Base-by-base conservation (phyloP, 345 rosid genomes). In the Heritiera fomes region DNA sequence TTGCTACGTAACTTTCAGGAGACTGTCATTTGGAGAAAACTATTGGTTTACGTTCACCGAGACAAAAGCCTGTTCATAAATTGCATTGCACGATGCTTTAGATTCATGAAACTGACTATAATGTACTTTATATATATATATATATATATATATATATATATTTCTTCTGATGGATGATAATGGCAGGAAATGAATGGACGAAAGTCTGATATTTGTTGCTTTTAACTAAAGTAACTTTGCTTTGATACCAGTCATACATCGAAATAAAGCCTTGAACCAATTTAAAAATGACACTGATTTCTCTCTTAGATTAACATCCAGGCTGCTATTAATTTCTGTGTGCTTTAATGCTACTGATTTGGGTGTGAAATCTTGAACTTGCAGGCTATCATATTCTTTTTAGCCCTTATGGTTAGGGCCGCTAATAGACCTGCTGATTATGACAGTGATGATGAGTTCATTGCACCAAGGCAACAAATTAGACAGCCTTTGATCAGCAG, bases 371-470 rank as follows among this genome's bases (percentile, higher is more conserved):
- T 80, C 56, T 41, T 79, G 71, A 52, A 6, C 66, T 83, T 80
- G 86, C 90, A 97, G 99, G 99, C 92, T 71, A 64, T 97, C 79
- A 79, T 93, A 66, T 94, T 97, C 91, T 76, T 91, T 86, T 87
- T 97, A 79, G 91, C 98, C 68, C 88, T 97, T 73, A 67, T 91
- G 74, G 96, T 97, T 43, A 87, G 98, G 78, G 85, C 98, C 70
- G 92, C 92, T 66, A 91, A 94, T 79, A 83, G 77, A 82, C 97
- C 98, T 14, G 86, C 76, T 20, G 97, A 92, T 58, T 97, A 94
- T 82, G 99, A 97, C 84, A 94, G 99, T 76, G 99, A 97, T 75
- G 98, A 97, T 82, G 99, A 97, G 77, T 82, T 84, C 52, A 85
- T 94, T 71, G 85, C 83, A 66, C 88, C 95, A 53, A 90, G 97